A percentile compares a stretch with the other conserved stretches of the same genome.
These are phyloP conservation scores for Rhinocladiella similis DNA, from an alignment of 2,329 filamentous ascomycete genomes.

Conservation along the genomic window DNA sequence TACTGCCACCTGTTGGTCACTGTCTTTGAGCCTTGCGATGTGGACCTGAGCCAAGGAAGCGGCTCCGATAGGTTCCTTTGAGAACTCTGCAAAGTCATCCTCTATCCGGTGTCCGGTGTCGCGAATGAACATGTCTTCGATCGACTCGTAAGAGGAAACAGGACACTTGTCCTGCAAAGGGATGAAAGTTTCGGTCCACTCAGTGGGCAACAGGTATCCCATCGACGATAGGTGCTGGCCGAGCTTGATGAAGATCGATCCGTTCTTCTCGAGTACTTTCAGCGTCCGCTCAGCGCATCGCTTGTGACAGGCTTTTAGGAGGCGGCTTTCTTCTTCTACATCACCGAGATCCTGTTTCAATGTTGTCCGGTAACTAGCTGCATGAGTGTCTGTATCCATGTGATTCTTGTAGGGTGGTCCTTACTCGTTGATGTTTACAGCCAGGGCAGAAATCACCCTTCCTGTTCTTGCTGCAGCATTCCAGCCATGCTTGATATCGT, in stretches of 20 bases:
- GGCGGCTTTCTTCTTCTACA: conserved; percentile 62
- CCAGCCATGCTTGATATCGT: conserved; percentile 74
- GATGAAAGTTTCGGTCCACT: conserved; percentile 96
- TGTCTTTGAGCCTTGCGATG: conserved; percentile 77
- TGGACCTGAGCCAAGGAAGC: conserved; percentile 95
- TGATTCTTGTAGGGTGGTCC: not conserved
- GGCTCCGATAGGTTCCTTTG: conserved; percentile 77
- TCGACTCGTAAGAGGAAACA: conserved; percentile 82
- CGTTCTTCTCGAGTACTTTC: conserved; percentile 87
- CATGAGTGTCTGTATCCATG: conserved; percentile 9
- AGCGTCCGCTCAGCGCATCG: conserved; percentile 88
- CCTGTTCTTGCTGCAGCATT: conserved; percentile 74
- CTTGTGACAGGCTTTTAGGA: conserved; percentile 82
- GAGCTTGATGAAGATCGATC: conserved; percentile 97
- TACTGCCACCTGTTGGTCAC: conserved; percentile 84
- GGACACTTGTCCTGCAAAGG: conserved; percentile 95
- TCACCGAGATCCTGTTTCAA: conserved; percentile 69
- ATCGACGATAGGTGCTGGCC: conserved; percentile 95
- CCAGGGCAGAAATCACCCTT: conserved; percentile 72
- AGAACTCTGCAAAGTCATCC: conserved; percentile 85
- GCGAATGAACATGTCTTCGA: conserved; percentile 78
- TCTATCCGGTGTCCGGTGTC: conserved; percentile 79
- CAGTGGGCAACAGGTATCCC: conserved; percentile 86
- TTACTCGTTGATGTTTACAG: conserved; percentile 86
- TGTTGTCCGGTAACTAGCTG: conserved; percentile 76